These are phyloP conservation scores for Neophaeococcomyces aloes DNA, from an alignment of 2,329 filamentous ascomycete species.

Conservation along the genomic window DNA sequence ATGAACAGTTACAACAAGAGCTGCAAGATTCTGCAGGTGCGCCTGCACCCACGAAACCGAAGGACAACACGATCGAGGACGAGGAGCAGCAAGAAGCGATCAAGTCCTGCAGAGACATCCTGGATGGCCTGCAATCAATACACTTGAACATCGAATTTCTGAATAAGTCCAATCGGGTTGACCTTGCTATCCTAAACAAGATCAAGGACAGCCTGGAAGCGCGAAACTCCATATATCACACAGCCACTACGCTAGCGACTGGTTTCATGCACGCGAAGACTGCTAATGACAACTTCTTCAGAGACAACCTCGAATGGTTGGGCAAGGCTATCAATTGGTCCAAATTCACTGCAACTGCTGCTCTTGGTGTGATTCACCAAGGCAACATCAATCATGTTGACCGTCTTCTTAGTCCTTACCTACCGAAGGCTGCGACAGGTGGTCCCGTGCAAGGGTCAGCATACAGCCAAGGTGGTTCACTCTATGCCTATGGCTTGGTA, in stretches of 20 bases:
- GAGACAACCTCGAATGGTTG: conserved; percentile 94
- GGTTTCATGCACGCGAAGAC: conserved; percentile 99
- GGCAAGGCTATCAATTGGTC: conserved; percentile 99
- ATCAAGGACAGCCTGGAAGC: conserved; percentile 91
- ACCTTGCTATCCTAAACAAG: conserved; percentile 87
- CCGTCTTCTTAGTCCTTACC: conserved; percentile 87
- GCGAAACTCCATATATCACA: conserved; percentile 96
- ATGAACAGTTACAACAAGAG: conserved; percentile 47
- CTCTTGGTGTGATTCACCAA: conserved; percentile 89
- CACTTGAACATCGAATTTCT: conserved; percentile 93
- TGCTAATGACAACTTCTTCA: conserved; percentile 96
- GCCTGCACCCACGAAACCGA: conserved; percentile 44
- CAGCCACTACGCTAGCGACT: conserved; percentile 91
- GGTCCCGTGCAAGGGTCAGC: conserved; percentile 70
- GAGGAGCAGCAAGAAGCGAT: conserved; percentile 44
- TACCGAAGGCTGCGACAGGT: conserved; percentile 56
- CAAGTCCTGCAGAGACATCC: conserved; percentile 48
- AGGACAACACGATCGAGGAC: conserved; percentile 17
- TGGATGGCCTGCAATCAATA: conserved; percentile 87
- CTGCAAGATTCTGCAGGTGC: conserved; percentile 33
- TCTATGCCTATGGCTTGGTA: conserved; percentile 91
- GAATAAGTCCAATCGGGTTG: conserved; percentile 88
- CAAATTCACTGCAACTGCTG: conserved; percentile 95
- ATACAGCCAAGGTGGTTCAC: conserved; percentile 89
- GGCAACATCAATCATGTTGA: conserved; percentile 89